These are phyloP conservation scores for Daphne laureola DNA, from an alignment of 441 rosid species.

Conservation along the genomic window DNA sequence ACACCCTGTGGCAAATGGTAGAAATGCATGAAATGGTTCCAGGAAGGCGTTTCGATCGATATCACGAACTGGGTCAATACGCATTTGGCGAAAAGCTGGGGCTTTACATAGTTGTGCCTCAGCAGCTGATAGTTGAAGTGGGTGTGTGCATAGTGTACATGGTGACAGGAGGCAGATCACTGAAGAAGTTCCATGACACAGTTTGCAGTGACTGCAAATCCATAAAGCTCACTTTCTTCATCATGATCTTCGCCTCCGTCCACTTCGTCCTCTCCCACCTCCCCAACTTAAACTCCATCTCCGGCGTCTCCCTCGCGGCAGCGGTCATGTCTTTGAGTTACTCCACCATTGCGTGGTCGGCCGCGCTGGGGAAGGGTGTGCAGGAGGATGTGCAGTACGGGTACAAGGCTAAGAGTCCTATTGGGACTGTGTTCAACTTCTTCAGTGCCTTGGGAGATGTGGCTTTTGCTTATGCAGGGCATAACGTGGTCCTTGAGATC, in stretches of 20 bases:
- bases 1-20: conserved; percentile 88
- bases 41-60: conserved; percentile 66
- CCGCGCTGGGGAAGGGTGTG: conserved; percentile 52
- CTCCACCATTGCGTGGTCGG: conserved; percentile 80
- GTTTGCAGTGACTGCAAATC: conserved; percentile 22
- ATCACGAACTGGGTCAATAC: conserved; percentile 76
- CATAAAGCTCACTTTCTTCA: conserved; percentile 46
- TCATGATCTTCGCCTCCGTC: conserved; percentile 74
- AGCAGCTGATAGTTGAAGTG: conserved; percentile 55
- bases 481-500: conserved; percentile 74
- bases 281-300: conserved; percentile 78
- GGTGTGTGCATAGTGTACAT: conserved; percentile 62
- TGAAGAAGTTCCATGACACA: conserved; percentile 47
- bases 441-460: conserved; percentile 60
- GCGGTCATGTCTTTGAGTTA: conserved; percentile 87
- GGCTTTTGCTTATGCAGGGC: conserved; percentile 84
- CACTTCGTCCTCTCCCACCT: conserved; percentile 75
- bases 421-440: conserved; percentile 54
- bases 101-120: conserved; percentile 76
- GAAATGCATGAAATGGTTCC: conserved; percentile 88
- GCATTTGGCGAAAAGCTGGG: conserved; percentile 78
- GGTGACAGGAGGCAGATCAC: conserved; percentile 74
- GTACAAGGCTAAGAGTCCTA: conserved; percentile 28
- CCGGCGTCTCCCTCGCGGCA: conserved; percentile 77
- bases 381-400: conserved; percentile 46